These are phyloP conservation scores for Malassezia dermatis DNA, from an alignment of 1,284 basidiomycete genomes.

Conservation along the genomic window DNA sequence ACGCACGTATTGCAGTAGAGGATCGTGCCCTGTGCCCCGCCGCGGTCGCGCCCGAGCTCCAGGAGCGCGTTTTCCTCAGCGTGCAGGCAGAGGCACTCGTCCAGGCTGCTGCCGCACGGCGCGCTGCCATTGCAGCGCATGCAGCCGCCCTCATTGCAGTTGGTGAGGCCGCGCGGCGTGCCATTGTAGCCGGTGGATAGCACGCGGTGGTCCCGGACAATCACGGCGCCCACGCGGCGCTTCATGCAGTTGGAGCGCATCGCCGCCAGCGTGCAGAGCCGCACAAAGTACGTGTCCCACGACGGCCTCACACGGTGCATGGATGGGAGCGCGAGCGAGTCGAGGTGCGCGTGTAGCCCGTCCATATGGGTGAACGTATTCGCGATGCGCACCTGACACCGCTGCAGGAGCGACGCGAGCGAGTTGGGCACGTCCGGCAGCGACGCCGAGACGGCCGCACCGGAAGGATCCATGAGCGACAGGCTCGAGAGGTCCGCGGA, in stretches of 20 bases:
- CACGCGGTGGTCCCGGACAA: constrained; percentile 71
- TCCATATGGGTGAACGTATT: constrained; percentile 59
- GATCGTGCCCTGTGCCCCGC: constrained; percentile 56
- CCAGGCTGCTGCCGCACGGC: constrained; percentile 54
- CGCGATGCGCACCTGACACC: constrained; percentile 58
- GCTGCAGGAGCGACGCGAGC: constrained; percentile 20
- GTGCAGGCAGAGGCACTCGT: constrained; percentile 87
- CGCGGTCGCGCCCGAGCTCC: constrained; percentile 66
- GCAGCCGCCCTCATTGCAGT: constrained; percentile 48
- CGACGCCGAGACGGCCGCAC: constrained; percentile 13
- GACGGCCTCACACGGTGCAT: constrained; percentile 61
- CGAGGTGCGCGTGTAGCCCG: constrained; percentile 59
- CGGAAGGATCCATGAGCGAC: not conserved
- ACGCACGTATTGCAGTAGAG: constrained; percentile 72
- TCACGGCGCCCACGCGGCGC: constrained; percentile 79
- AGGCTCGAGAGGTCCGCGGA: constrained; percentile 5
- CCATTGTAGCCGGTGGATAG: constrained; percentile 98
- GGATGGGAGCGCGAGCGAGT: constrained; percentile 63
- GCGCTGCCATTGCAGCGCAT: constrained; percentile 35
- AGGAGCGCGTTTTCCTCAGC: constrained; percentile 96
- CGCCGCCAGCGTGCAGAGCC: constrained; percentile 42
- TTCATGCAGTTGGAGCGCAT: constrained; percentile 62
- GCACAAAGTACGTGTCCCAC: constrained; percentile 47
- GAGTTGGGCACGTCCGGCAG: constrained; percentile 5
- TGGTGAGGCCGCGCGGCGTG: constrained; percentile 70